Percentiles rank a stretch among this genome's conserved stretches.
phyloP scores from a whole-genome alignment of 129 eudicot genomes.

The Flaveria ramosissima region DNA sequence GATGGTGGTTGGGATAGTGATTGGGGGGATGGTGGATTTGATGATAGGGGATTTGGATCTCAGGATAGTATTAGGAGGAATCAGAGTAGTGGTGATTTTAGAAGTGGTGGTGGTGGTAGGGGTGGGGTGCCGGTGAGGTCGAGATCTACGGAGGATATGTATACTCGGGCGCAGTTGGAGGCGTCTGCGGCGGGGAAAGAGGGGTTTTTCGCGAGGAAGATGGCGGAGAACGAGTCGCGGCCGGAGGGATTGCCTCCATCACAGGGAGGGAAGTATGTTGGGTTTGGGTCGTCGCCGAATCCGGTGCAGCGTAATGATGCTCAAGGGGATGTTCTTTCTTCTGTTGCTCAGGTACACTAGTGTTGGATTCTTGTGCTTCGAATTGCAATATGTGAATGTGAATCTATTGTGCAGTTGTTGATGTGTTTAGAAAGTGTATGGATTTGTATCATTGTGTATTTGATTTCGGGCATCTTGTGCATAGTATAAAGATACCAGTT shows the following conservation, averaged over 20 bases:
- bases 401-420: neutral
- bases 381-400: neutral
- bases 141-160: constrained; percentile 66
- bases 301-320: constrained; percentile 38
- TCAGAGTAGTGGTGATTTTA: constrained; percentile 68
- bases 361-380: neutral
- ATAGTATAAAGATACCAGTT: no score
- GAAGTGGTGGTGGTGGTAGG: constrained; percentile 56
- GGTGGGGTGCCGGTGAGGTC: constrained; percentile 55
- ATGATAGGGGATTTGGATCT: constrained; percentile 31
- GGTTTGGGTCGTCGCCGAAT: constrained; percentile 72
- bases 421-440: neutral
- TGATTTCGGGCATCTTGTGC: neutral
- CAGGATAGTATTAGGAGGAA: constrained; percentile 54
- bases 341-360: constrained; percentile 67
- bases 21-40: constrained; percentile 53
- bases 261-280: constrained; percentile 96
- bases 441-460: neutral
- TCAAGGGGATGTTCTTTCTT: constrained; percentile 83
- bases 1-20: constrained; percentile 82
- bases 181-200: constrained; percentile 87
- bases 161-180: constrained; percentile 63
- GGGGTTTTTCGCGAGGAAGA: constrained; percentile 75
- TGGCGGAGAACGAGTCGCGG: constrained; percentile 67
- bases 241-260: constrained; percentile 92